Evolutionary conservation across 345 rosid genomes (phyloP).

Genomic region (Camelina sativa): DNA sequence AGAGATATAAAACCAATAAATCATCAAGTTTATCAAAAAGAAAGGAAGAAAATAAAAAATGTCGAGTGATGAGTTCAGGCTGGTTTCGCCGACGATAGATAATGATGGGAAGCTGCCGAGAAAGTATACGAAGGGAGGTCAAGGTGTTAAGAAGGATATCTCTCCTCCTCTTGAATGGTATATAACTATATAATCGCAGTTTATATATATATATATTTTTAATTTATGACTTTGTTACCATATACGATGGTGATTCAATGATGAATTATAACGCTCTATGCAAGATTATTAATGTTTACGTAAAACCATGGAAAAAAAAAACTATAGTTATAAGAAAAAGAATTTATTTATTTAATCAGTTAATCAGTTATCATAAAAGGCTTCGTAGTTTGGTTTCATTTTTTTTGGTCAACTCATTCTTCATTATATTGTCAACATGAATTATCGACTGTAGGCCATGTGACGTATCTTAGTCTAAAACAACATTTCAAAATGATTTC

Average conservation of each 20-base stretch:
- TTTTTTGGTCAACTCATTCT: not conserved
- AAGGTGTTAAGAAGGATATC: conserved; percentile 60
- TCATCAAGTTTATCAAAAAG: not conserved
- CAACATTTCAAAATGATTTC: not conserved
- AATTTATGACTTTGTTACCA: not conserved
- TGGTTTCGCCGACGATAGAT: conserved; percentile 60
- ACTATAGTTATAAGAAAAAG: too few species aligned
- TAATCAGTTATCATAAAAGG: not conserved
- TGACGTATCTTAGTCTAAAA: not conserved
- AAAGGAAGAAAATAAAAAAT: conserved; percentile 8
- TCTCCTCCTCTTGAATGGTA: conserved; percentile 82
- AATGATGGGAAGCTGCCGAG: conserved; percentile 70
- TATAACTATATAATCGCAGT: not conserved
- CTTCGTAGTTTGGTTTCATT: not conserved
- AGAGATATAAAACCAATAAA: not conserved
- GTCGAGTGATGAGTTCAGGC: conserved; percentile 62
- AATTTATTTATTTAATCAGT: too few species aligned
- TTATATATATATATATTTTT: not conserved
- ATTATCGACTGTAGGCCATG: not conserved
- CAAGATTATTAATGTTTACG: too few species aligned
- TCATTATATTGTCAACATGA: not conserved
- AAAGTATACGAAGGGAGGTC: conserved; percentile 71
- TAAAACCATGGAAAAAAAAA: too few species aligned
- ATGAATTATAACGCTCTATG: too few species aligned
- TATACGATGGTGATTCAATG: too few species aligned